A percentile compares a stretch with the other conserved stretches of the same genome.
phyloP scores from a whole-genome alignment of 768 basidiomycete species.

The Saitozyma podzolica region DNA sequence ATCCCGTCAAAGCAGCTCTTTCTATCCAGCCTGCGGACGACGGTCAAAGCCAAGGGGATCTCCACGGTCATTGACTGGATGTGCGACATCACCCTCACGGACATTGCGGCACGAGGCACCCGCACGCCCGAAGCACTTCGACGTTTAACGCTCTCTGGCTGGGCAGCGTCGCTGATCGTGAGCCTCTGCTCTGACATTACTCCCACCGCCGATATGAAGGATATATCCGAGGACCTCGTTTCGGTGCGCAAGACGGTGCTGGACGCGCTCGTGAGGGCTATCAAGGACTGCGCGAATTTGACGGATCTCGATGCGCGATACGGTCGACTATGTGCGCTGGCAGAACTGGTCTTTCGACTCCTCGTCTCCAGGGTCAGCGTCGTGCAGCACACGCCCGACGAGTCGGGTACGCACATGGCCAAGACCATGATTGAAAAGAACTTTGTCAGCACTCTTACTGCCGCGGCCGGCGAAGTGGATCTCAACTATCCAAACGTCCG shows the following conservation, averaged over 20 bases:
- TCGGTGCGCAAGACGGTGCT: constrained; percentile 89
- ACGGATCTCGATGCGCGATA: constrained; percentile 70
- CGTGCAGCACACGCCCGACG: constrained; percentile 56
- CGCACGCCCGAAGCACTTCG: no score
- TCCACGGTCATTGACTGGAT: constrained; percentile 79
- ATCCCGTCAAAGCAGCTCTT: constrained; percentile 86
- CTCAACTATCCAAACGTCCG: constrained; percentile 92
- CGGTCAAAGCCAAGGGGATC: constrained; percentile 66
- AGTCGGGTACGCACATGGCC: constrained; percentile 84
- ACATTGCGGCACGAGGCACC: constrained; percentile 54
- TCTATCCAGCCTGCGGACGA: constrained; percentile 62
- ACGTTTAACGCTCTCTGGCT: constrained; percentile 10
- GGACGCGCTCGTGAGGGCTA: constrained; percentile 78
- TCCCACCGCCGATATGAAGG: constrained; percentile 67
- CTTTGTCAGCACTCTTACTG: constrained; percentile 84
- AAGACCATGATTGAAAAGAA: constrained; percentile 99
- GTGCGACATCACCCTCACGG: constrained; percentile 70
- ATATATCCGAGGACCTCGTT: constrained; percentile 72
- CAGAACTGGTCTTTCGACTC: constrained; percentile 83
- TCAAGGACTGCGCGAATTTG: constrained; percentile 72
- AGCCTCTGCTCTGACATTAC: constrained; percentile 88
- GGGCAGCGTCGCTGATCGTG: constrained; percentile 71
- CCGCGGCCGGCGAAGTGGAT: constrained; percentile 85
- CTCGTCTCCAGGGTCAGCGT: constrained; percentile 67
- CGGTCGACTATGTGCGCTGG: constrained; percentile 79